Evolutionary conservation across 2,329 filamentous ascomycete genomes (phyloP).

Genomic region (Sporothrix phasma): DNA sequence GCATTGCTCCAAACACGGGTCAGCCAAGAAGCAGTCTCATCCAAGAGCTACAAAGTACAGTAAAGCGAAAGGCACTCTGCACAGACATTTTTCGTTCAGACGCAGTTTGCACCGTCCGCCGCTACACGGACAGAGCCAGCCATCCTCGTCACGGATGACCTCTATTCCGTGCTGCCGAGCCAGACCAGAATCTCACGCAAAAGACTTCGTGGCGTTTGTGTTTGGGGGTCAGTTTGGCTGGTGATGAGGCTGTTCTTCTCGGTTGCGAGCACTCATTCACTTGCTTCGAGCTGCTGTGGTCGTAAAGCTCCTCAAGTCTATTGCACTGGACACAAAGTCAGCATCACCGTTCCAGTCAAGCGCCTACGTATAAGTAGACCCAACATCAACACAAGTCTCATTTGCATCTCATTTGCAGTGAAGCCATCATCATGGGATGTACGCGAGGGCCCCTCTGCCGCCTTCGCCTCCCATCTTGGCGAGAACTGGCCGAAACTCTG

Average conservation of each 20-base stretch:
- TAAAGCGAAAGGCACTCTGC: neutral
- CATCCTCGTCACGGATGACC: neutral
- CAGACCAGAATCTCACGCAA: slow-evolving; percentile 8
- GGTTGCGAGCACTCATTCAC: no score
- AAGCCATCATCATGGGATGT: neutral
- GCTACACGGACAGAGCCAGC: neutral
- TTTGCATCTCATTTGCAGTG: no score
- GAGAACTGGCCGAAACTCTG: slow-evolving; percentile 21
- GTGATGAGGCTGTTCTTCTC: no score
- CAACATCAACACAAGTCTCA: no score
- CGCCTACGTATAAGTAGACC: no score
- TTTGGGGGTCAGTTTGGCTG: neutral
- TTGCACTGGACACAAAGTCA: no score
- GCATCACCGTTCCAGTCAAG: no score
- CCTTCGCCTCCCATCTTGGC: slow-evolving; percentile 10
- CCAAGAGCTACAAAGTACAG: neutral
- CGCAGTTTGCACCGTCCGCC: neutral
- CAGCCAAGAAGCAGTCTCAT: slow-evolving; percentile 2
- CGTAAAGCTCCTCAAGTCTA: no score
- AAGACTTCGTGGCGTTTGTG: slow-evolving; percentile 2
- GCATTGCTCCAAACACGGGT: slow-evolving; percentile 7
- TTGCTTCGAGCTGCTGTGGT: no score
- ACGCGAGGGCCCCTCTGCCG: neutral
- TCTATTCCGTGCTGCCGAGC: slow-evolving; percentile 1
- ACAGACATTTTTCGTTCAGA: slow-evolving; percentile 4